A percentile compares a stretch with the other conserved stretches of the same genome.
These are phyloP conservation scores for Urochloa ruziziensis DNA, from an alignment of 176 grass and related monocot genomes.

Conservation along the genomic window DNA sequence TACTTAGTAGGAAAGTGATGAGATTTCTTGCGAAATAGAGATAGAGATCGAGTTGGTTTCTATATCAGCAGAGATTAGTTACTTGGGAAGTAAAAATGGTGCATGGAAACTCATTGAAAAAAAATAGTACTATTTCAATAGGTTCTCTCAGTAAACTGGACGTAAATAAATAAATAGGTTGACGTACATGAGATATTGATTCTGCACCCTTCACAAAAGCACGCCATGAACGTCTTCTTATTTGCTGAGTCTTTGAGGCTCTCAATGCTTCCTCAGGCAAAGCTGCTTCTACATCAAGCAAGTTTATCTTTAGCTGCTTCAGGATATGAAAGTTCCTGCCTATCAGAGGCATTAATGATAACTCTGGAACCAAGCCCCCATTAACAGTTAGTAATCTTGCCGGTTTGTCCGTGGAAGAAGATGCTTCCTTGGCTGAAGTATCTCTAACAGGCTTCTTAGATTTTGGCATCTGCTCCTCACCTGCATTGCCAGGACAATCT, in stretches of 20 bases:
- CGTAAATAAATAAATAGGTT: conserved; percentile 23
- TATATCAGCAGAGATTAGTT: background rate
- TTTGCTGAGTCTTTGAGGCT: conserved; percentile 56
- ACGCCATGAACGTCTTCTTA: conserved; percentile 74
- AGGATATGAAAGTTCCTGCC: conserved; percentile 77
- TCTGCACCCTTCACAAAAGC: conserved; percentile 87
- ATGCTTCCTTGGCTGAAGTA: conserved; percentile 49
- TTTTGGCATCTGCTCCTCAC: conserved; percentile 48
- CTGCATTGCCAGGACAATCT: conserved; percentile 35
- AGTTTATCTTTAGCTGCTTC: conserved; percentile 77
- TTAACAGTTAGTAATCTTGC: conserved; percentile 47
- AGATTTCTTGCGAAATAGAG: background rate
- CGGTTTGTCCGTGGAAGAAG: conserved; percentile 46
- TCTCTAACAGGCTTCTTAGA: conserved; percentile 29
- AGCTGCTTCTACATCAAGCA: conserved; percentile 90
- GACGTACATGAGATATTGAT: conserved; percentile 80
- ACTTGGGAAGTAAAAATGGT: conserved; percentile 4
- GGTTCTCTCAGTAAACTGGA: background rate
- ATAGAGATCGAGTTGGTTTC: background rate
- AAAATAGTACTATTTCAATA: conserved; percentile 8
- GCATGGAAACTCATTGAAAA: background rate
- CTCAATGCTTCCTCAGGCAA: conserved; percentile 74
- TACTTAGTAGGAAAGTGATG: background rate
- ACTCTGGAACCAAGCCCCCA: conserved; percentile 60
- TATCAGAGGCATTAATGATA: conserved; percentile 65